A percentile compares a stretch with the other conserved stretches of the same genome.
Conservation (phyloP, 805 yeast species). For the Helenozyma baotianmanensis region DNA sequence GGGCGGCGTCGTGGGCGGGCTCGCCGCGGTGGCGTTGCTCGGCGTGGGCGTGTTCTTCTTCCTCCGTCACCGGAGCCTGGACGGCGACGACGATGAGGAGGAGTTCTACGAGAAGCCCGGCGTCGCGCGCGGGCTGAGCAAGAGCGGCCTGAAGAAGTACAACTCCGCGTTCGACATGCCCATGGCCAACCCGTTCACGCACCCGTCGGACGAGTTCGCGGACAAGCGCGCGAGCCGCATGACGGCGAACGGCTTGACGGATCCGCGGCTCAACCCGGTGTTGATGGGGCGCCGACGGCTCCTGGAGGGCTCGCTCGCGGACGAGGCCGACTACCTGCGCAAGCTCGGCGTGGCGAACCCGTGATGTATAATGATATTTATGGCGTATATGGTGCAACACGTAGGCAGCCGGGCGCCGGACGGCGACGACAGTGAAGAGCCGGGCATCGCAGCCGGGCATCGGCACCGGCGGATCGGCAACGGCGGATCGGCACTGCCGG, state of each 20-base stretch:
- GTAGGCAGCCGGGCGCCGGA: no score
- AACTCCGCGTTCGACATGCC: conserved; percentile 35
- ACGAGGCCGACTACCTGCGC: conserved; percentile 76
- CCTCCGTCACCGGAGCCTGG: conserved; percentile 37
- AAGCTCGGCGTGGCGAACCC: conserved; percentile 89
- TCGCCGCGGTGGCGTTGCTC: conserved; percentile 27
- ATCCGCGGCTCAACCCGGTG: conserved; percentile 67
- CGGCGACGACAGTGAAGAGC: no score
- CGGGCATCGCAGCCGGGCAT: no score
- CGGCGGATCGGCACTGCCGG: conserved; percentile 1
- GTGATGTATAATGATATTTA: conserved; percentile 1
- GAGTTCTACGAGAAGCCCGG: conserved; percentile 27
- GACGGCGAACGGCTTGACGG: conserved; percentile 24
- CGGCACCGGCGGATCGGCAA: no score
- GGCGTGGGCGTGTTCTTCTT: conserved; percentile 26
- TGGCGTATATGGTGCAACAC: no score
- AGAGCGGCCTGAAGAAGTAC: conserved; percentile 26
- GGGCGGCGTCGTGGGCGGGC: conserved; percentile 44
- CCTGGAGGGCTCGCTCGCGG: conserved; percentile 83
- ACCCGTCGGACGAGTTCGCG: conserved; percentile 47
- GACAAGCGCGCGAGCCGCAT: conserved; percentile 13
- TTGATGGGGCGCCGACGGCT: conserved; percentile 81
- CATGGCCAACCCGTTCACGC: conserved; percentile 58
- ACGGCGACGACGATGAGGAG: conserved; percentile 47
- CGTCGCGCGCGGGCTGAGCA: conserved; percentile 40